phyloP scores from a whole-genome alignment of 2,329 filamentous ascomycete species.

The Beauveria varroae region DNA sequence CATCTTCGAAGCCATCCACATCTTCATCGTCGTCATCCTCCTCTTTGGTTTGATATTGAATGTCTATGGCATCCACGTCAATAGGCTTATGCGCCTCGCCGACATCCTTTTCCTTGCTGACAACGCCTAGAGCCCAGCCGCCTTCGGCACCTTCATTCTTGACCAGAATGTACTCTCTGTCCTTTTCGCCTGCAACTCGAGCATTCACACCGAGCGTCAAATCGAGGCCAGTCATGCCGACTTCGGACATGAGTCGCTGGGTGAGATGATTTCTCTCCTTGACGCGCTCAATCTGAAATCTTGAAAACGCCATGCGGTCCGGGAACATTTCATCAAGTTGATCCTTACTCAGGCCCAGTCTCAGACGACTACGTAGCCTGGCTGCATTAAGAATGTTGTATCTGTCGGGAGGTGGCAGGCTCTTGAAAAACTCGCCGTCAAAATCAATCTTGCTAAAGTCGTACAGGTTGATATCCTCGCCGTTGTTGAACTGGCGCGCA shows the following conservation, averaged over 20 bases:
- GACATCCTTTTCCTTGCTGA: constrained; percentile 73
- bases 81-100: constrained; percentile 83
- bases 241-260: constrained; percentile 87
- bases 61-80: constrained; percentile 67
- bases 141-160: constrained; percentile 94
- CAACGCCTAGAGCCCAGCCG: constrained; percentile 91
- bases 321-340: constrained; percentile 96
- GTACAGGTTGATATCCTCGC: constrained; percentile 85
- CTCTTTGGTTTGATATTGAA: constrained; percentile 48
- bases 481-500: constrained; percentile 81
- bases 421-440: constrained; percentile 89
- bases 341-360: constrained; percentile 95
- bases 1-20: constrained; percentile 75
- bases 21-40: constrained; percentile 62
- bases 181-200: constrained; percentile 75
- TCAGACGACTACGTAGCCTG: constrained; percentile 73
- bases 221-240: constrained; percentile 77
- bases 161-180: constrained; percentile 89
- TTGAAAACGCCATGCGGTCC: constrained; percentile 92
- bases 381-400: constrained; percentile 98
- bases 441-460: constrained; percentile 99
- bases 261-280: constrained; percentile 89
- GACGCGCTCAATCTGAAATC: constrained; percentile 92
- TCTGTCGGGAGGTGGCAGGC: constrained; percentile 78
- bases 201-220: constrained; percentile 57